Percentiles rank a stretch among this genome's conserved stretches.
Evolutionary conservation across 1,284 basidiomycete species (phyloP).

Genomic region (Athelia psychrophila): DNA sequence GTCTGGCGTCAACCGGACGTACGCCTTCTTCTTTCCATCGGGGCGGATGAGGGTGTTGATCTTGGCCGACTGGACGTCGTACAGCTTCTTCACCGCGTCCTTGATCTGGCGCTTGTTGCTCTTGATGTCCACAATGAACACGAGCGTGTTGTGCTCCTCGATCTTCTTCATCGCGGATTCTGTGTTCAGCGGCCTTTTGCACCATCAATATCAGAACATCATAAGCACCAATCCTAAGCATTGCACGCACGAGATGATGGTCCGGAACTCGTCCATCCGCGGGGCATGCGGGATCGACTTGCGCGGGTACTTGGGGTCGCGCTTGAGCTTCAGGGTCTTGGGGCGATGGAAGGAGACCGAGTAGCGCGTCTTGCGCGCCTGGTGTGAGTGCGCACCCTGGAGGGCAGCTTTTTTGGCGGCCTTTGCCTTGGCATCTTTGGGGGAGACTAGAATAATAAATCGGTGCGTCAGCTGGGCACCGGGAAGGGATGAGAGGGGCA

Average conservation of each 20-base stretch:
- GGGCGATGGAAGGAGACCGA: slow-evolving; percentile 96
- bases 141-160: slow-evolving; percentile 99
- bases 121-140: slow-evolving; percentile 95
- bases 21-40: slow-evolving; percentile 99
- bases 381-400: slow-evolving; percentile 79
- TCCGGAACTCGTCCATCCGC: slow-evolving; percentile 96
- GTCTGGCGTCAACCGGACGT: slow-evolving; percentile 92
- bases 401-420: slow-evolving; percentile 96
- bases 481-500: neutral
- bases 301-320: slow-evolving; percentile 91
- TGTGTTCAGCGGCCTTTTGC: slow-evolving; percentile 69
- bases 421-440: slow-evolving; percentile 82
- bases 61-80: slow-evolving; percentile 95
- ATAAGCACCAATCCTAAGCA: neutral
- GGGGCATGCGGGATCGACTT: slow-evolving; percentile 95
- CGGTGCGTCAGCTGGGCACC: neutral
- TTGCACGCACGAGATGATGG: slow-evolving; percentile 78
- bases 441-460: slow-evolving; percentile 18
- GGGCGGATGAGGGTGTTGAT: slow-evolving; percentile 99
- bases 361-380: slow-evolving; percentile 81
- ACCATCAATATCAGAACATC: no score
- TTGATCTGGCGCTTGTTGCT: slow-evolving; percentile 99
- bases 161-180: slow-evolving; percentile 97
- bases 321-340: slow-evolving; percentile 87
- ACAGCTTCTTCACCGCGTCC: slow-evolving; percentile 98